A percentile compares a stretch with the other conserved stretches of the same genome.
Evolutionary conservation across 2,329 filamentous ascomycete genomes (phyloP).

Genomic region (Anthostomella pinea): DNA sequence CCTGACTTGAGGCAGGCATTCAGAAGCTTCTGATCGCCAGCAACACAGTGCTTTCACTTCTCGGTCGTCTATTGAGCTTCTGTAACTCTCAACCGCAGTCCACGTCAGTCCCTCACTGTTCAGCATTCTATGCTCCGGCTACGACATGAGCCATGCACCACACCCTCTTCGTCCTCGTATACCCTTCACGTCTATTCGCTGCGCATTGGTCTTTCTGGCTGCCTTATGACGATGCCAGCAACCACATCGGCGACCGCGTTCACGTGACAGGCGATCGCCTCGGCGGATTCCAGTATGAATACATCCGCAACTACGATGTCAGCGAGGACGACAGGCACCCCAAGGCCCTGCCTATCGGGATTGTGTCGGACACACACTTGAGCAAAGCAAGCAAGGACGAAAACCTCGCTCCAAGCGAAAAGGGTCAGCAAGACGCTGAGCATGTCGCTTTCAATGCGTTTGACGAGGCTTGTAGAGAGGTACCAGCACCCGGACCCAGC

Average conservation of each 20-base stretch:
- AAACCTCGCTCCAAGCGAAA: background rate
- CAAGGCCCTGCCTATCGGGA: constrained; percentile 14
- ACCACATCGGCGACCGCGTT: constrained; percentile 15
- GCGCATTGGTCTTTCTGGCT: constrained; percentile 23
- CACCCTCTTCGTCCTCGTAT: constrained; percentile 19
- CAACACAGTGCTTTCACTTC: too few species aligned
- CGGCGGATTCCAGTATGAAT: constrained; percentile 19
- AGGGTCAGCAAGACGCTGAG: background rate
- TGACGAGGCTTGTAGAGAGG: constrained; percentile 15
- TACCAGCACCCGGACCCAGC: constrained; percentile 17
- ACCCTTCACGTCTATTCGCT: constrained; percentile 19
- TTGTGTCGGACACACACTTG: constrained; percentile 5
- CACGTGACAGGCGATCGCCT: constrained; percentile 20
- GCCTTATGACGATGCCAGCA: constrained; percentile 8
- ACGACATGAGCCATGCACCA: constrained; percentile 11
- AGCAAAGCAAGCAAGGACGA: constrained; percentile 2
- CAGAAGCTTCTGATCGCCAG: too few species aligned
- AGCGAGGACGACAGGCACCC: constrained; percentile 17
- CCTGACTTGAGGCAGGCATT: too few species aligned
- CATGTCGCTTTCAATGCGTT: constrained; percentile 9
- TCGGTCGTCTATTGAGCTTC: too few species aligned
- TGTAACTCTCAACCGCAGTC: too few species aligned
- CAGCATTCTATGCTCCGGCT: too few species aligned
- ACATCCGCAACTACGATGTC: constrained; percentile 14
- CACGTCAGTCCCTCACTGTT: too few species aligned